Evolutionary conservation across 1,139 yeast species (phyloP).

Genomic region (Suhomyces anneliseae): DNA sequence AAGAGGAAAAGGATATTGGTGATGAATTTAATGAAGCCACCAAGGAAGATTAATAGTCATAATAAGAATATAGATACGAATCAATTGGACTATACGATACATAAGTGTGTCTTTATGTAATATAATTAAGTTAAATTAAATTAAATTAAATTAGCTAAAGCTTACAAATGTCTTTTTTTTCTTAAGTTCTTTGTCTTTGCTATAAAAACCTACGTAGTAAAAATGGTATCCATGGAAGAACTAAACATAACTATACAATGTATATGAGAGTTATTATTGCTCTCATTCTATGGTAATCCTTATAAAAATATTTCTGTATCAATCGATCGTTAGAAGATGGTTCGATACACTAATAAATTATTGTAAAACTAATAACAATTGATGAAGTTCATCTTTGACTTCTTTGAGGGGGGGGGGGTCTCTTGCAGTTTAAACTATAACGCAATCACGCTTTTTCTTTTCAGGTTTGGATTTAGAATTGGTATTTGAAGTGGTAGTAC

Average conservation of each 20-base stretch:
- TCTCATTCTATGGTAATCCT: not conserved
- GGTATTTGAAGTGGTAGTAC: not conserved
- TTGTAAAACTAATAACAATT: no score
- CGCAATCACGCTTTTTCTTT: slow-evolving; percentile 15
- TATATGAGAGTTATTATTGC: not conserved
- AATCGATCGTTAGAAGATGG: no score
- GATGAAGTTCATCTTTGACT: no score
- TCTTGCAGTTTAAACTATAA: slow-evolving; percentile 5
- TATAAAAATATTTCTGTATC: no score
- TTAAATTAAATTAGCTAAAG: no score
- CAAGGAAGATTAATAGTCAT: not conserved
- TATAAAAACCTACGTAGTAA: not conserved
- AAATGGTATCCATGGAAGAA: not conserved
- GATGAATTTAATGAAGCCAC: slow-evolving; percentile 13
- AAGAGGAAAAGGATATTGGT: slow-evolving; percentile 10
- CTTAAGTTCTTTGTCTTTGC: no score
- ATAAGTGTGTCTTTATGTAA: not conserved
- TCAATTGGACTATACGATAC: not conserved
- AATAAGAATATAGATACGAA: not conserved
- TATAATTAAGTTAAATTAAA: no score
- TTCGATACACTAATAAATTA: no score
- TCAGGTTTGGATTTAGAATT: not conserved
- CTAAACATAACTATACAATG: not conserved
- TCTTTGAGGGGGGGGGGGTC: no score
- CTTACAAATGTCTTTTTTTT: no score